Evolutionary conservation across 331 rosid genomes (phyloP).

Genomic region (Acacia concinna): DNA sequence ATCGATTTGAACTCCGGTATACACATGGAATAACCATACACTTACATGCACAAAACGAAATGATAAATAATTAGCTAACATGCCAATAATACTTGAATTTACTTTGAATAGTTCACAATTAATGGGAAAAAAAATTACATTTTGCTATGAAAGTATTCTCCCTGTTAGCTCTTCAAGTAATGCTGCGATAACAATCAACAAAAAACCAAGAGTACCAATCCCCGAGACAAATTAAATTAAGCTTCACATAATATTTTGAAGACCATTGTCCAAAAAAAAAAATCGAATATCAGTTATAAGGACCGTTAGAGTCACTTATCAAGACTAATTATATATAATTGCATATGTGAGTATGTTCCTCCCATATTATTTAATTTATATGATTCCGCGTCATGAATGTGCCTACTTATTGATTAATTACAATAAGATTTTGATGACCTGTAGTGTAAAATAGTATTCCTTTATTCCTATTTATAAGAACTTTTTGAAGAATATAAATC

Average conservation of each 20-base stretch:
- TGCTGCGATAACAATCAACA: constrained; percentile 11
- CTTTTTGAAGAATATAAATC: too few species aligned
- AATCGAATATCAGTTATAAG: not conserved
- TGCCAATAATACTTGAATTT: not conserved
- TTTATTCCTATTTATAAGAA: too few species aligned
- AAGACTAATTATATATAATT: not conserved
- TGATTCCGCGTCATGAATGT: constrained; percentile 21
- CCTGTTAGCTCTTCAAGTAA: not conserved
- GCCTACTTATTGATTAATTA: constrained; percentile 17
- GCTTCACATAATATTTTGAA: not conserved
- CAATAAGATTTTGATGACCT: constrained; percentile 18
- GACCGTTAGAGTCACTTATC: not conserved
- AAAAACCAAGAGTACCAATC: not conserved
- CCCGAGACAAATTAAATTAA: not conserved
- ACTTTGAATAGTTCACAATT: not conserved
- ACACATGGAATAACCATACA: too few species aligned
- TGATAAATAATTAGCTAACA: not conserved
- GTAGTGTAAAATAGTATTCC: constrained; percentile 20
- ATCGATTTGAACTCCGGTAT: not conserved
- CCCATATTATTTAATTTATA: not conserved
- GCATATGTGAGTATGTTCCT: not conserved
- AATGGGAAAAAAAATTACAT: not conserved
- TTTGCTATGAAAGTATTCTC: not conserved
- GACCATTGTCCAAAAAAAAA: too few species aligned
- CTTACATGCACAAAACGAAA: not conserved